Base-by-base conservation (phyloP, 1,139 yeast species). In the Meyerozyma guilliermondii region DNA sequence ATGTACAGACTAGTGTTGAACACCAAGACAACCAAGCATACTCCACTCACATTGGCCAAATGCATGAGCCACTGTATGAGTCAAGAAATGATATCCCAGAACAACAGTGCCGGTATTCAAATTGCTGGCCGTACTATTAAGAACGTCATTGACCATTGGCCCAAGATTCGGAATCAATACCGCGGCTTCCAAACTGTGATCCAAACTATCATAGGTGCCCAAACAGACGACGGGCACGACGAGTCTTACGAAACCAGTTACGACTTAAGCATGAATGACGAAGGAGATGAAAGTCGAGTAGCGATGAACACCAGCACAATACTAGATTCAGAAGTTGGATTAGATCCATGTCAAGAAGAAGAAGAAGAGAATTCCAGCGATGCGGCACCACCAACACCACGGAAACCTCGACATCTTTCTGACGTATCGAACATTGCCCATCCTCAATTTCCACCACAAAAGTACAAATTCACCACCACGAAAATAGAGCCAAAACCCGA, bases 11-110 rank as follows among this genome's bases (percentile, higher is more conserved):
- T 77, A 17, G 48, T 74, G 11, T 46, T 53, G 7, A 58, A 63
- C 40, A 37, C 54, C 4, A 53, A 56, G 2, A 45, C 49, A 0
- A 78, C 85, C 2, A 69, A 66, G 45, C 83, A 80, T 50, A 71
- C 68, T 7, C 50, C 73, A 7, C 59, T 58, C 20, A 62, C 79
- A 1, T 52, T 81, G 31, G 63, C 82, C 30, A 78, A 71, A 53
- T 62, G 78, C 24, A 55, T 80, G 36, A 63, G 78, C 7, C 74
- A 78, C 39, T 70, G 81, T 24, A 50, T 81, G 31, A 75, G 81
- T 45, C 80, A 78, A 46, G 79, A 77, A 52, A 61, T 69, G 38
- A 58, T 75, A 3, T 72, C 67, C 41, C 56, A 76, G 26, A 62
- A 66, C 41, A 74, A 68, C 46, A 70, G 71, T 38, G 76, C 74